Evolutionary conservation across 176 grass and related monocot species (phyloP), one percentile per base, ranked within the genome.

Genomic region (Lolium perenne): DNA sequence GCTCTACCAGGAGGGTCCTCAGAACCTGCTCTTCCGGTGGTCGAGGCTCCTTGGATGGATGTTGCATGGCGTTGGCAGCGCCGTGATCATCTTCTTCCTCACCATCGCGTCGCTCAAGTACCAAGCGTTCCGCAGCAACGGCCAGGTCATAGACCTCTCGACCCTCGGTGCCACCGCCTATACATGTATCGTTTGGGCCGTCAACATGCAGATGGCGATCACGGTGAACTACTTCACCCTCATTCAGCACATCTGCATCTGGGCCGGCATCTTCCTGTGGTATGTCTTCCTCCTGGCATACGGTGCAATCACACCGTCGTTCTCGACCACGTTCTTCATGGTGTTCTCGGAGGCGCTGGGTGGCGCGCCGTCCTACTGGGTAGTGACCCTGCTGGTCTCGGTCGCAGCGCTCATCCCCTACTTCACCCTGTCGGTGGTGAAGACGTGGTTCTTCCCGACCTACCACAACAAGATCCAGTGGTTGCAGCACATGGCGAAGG

Each of bases 1-100:
- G 88, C 84, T 98, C 57, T 94, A 98, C 88, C 96, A 98, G 83
- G 96, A 98, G 80, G 96, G 96, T 21, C 91, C 91, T 1, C 93
- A 87, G 29, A 92, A 95, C 80, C 78, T 95, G 43, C 89, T 95
- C 23, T 98, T 98, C 89, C 85, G 88, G 1, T 98, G 96, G 96
- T 32, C 84, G 8, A 81, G 96, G 58, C 87, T 98, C 48, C 9
- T 94, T 4, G 90, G 96, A 5, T 98, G 93, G 96, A 92, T 98
- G 93, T 21, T 65, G 17, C 91, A 94, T 8, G 96, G 93, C 3
- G 20, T 89, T 0, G 82, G 64, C 56, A 92, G 85, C 20, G 90
- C 86, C 0, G 74, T 85, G 20, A 85, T 95, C 82, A 95, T 98
- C 74, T 98, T 95, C 86, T 98, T 91, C 84, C 89, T 95, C 5